A percentile compares a stretch with the other conserved stretches of the same genome.
These are phyloP conservation scores for Stylosanthes scabra DNA, from an alignment of 331 rosid genomes.

Conservation along the genomic window DNA sequence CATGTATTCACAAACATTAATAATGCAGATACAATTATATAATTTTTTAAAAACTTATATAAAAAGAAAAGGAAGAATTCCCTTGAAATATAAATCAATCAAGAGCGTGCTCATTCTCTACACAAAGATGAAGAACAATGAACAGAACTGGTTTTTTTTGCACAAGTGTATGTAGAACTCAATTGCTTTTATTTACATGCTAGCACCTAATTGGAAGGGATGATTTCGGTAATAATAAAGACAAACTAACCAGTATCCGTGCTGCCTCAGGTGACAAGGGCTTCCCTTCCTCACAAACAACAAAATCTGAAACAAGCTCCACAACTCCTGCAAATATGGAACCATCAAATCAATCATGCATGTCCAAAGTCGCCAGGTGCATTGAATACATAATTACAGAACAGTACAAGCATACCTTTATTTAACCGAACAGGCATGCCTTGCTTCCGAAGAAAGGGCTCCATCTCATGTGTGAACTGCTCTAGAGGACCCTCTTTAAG, in stretches of 20 bases:
- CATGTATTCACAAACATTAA: neutral
- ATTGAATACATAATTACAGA: neutral
- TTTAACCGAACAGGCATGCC: constrained; percentile 98
- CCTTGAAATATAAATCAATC: neutral
- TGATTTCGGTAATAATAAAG: neutral
- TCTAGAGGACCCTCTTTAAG: constrained; percentile 95
- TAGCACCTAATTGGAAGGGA: neutral
- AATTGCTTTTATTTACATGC: neutral
- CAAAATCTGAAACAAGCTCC: constrained; percentile 85
- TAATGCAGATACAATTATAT: neutral
- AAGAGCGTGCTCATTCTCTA: neutral
- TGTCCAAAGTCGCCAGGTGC: neutral
- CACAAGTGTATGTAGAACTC: no score
- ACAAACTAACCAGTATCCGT: constrained; percentile 69
- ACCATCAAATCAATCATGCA: neutral
- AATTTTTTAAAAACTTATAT: no score
- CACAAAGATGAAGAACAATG: neutral
- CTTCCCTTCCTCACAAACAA: constrained; percentile 93
- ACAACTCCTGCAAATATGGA: constrained; percentile 74
- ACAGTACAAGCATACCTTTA: constrained; percentile 59
- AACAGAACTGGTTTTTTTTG: neutral
- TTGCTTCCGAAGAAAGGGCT: constrained; percentile 91
- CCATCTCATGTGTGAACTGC: constrained; percentile 97
- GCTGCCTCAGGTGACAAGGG: constrained; percentile 94
- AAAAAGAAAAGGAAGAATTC: neutral